Percentiles rank a stretch among this genome's conserved stretches.
These are phyloP conservation scores for Dacryopinax spathularia DNA, from an alignment of 768 basidiomycete species.

Conservation along the genomic window DNA sequence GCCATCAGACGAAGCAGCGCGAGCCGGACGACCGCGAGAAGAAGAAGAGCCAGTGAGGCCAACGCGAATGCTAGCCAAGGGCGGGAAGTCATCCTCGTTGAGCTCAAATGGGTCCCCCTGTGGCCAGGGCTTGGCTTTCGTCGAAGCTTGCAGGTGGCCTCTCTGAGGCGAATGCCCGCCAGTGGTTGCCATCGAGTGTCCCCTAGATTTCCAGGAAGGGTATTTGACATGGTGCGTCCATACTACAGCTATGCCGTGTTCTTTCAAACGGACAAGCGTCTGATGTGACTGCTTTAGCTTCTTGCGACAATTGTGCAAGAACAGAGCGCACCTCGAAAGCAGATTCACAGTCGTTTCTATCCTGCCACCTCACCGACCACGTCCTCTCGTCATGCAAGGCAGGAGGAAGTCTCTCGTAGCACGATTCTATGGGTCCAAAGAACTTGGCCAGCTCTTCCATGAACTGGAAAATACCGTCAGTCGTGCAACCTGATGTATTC, in stretches of 20 bases:
- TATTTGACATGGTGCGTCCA: background rate
- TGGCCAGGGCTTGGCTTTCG: too few species aligned
- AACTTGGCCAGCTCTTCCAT: slow-evolving; percentile 33
- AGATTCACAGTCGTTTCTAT: slow-evolving; percentile 58
- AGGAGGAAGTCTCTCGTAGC: slow-evolving; percentile 25
- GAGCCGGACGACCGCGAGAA: too few species aligned
- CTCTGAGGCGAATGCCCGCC: too few species aligned
- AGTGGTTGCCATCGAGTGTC: background rate
- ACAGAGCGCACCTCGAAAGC: slow-evolving; percentile 46
- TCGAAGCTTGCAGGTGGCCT: too few species aligned
- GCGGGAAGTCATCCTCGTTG: too few species aligned
- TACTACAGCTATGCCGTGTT: background rate
- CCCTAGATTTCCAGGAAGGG: background rate
- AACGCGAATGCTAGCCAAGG: too few species aligned
- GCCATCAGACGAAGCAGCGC: too few species aligned
- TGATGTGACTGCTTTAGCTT: background rate
- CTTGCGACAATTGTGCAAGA: background rate
- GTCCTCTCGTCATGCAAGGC: slow-evolving; percentile 30
- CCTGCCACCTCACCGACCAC: slow-evolving; percentile 69
- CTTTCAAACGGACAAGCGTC: background rate
- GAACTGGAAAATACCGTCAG: slow-evolving; percentile 4
- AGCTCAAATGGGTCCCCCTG: too few species aligned
- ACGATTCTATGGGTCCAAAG: slow-evolving; percentile 50
- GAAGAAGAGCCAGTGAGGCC: too few species aligned
- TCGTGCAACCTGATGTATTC: background rate